Evolutionary conservation across 148 eudicot species (phyloP).

Genomic region (Bassia scoparia): DNA sequence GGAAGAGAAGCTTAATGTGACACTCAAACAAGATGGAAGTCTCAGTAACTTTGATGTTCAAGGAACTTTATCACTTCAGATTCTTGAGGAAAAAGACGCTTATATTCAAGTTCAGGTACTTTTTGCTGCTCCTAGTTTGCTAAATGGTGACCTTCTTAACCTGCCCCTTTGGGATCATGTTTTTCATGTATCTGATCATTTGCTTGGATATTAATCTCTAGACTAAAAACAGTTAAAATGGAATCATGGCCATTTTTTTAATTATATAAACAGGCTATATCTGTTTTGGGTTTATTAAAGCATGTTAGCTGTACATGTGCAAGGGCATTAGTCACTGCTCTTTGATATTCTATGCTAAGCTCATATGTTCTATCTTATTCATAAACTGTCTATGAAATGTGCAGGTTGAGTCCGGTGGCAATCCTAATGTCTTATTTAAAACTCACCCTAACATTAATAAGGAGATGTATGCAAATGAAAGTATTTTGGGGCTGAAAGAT

Average conservation of each 20-base stretch:
- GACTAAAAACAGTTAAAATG: not conserved
- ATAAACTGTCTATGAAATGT: constrained; percentile 14
- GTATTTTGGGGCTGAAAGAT: constrained; percentile 90
- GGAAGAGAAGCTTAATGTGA: constrained; percentile 91
- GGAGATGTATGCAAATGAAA: constrained; percentile 68
- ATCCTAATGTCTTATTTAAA: constrained; percentile 73
- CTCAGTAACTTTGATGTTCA: constrained; percentile 89
- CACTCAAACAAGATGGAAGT: constrained; percentile 85
- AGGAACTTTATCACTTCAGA: constrained; percentile 85
- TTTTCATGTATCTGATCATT: not conserved
- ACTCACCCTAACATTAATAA: constrained; percentile 95
- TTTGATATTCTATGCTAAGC: not conserved
- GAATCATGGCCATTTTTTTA: not conserved
- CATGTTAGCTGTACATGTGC: not conserved
- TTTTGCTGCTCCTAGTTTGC: not conserved
- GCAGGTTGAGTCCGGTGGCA: constrained; percentile 83
- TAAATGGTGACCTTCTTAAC: not conserved
- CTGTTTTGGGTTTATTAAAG: not conserved
- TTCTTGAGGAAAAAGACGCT: constrained; percentile 88
- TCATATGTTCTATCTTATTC: not conserved
- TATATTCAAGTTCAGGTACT: constrained; percentile 92
- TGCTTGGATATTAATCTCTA: not conserved
- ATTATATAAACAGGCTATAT: not conserved
- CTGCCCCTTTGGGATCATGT: not conserved
- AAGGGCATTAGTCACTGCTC: not conserved